Percentiles rank a stretch among this genome's conserved stretches.
Conservation (phyloP, 805 yeast genomes). For the Sugiyamaella valdiviana region DNA sequence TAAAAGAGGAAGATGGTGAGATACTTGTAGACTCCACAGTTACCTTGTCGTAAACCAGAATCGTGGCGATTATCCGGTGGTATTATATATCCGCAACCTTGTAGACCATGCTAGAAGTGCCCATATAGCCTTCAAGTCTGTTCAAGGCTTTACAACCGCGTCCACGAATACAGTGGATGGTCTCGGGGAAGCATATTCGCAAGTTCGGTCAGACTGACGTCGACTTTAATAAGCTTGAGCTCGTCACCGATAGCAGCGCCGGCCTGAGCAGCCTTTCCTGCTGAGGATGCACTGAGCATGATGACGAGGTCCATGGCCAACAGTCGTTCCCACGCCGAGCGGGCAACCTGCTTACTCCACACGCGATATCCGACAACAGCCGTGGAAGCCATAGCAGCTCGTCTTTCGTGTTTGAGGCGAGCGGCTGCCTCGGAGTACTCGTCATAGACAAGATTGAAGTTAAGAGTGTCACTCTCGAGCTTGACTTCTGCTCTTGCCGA, state of each 20-base stretch:
- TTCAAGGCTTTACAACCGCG: conserved; percentile 26
- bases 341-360: conserved; percentile 57
- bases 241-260: conserved; percentile 28
- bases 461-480: conserved; percentile 52
- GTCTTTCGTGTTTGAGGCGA: conserved; percentile 35
- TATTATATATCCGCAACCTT: no score
- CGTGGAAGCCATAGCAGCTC: conserved; percentile 29
- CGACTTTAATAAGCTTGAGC: conserved; percentile 30
- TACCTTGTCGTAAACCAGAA: no score
- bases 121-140: conserved; percentile 33
- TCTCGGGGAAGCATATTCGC: conserved; percentile 30
- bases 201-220: conserved; percentile 31
- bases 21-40: no score
- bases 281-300: conserved; percentile 36
- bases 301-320: conserved; percentile 47
- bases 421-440: conserved; percentile 62
- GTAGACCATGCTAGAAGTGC: no score
- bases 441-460: conserved; percentile 68
- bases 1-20: no score
- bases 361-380: conserved; percentile 42
- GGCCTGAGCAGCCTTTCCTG: conserved; percentile 39
- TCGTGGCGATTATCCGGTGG: no score
- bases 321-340: conserved; percentile 69
- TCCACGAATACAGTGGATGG: conserved; percentile 37
- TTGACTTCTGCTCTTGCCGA: conserved; percentile 67